Conservation (phyloP, 192 early-diverging fungal species). For the Bifiguratus adelaidae region DNA sequence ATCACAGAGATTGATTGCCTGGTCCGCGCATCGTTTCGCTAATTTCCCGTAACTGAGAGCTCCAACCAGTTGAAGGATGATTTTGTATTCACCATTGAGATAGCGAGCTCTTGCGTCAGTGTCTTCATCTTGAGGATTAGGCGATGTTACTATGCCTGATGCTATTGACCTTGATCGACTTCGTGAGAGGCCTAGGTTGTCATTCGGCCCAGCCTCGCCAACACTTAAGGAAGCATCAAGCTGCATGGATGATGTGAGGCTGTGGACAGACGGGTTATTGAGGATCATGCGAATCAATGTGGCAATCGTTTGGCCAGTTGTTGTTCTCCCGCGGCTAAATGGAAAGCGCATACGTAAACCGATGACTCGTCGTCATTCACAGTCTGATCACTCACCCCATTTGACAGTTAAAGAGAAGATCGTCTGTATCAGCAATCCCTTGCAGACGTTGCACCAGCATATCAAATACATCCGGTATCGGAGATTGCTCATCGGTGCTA, state of each 20-base stretch:
- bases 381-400: slow-evolving; percentile 45
- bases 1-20: slow-evolving; percentile 49
- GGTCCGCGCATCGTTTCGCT: slow-evolving; percentile 44
- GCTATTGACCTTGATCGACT: no score
- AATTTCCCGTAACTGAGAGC: slow-evolving; percentile 48
- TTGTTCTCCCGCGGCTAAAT: slow-evolving; percentile 44
- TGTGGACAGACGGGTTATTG: slow-evolving; percentile 7
- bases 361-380: neutral
- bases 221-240: no score
- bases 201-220: no score
- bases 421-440: slow-evolving; percentile 10
- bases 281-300: slow-evolving; percentile 45
- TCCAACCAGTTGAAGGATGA: slow-evolving; percentile 45
- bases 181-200: no score
- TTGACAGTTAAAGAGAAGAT: slow-evolving; percentile 57
- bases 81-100: slow-evolving; percentile 38
- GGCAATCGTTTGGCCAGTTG: slow-evolving; percentile 45
- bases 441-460: slow-evolving; percentile 37
- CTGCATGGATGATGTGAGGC: no score
- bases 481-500: slow-evolving; percentile 52
- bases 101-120: slow-evolving; percentile 20
- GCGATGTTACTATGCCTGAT: no score
- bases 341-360: slow-evolving; percentile 5
- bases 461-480: slow-evolving; percentile 59
- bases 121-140: no score